These are phyloP conservation scores for Colletotrichum navitas DNA, from an alignment of 2,329 filamentous ascomycete genomes.

Conservation along the genomic window DNA sequence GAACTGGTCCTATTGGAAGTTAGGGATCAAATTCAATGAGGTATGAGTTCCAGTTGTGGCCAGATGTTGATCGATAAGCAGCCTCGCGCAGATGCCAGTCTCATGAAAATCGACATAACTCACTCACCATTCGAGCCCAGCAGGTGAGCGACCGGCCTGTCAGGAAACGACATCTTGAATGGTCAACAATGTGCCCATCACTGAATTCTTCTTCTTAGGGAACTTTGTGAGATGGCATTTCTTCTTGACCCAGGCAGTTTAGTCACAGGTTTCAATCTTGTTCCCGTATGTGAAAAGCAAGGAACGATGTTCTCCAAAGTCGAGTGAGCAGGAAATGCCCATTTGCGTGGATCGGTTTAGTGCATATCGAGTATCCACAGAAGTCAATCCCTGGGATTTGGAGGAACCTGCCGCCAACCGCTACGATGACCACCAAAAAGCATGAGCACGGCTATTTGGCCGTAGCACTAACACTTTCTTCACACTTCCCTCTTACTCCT, in stretches of 20 bases:
- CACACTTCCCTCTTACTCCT: no score
- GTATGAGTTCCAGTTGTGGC: background rate
- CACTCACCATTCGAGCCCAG: slow-evolving; percentile 69
- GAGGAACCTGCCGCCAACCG: no score
- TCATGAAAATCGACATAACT: slow-evolving; percentile 43
- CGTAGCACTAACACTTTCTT: no score
- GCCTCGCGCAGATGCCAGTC: background rate
- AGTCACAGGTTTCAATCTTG: slow-evolving; percentile 5
- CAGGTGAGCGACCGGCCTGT: slow-evolving; percentile 66
- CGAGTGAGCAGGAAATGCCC: background rate
- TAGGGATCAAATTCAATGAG: slow-evolving; percentile 2
- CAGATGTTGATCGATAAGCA: background rate
- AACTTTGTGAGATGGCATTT: slow-evolving; percentile 10
- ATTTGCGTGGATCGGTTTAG: slow-evolving; percentile 26
- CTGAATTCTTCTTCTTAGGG: background rate
- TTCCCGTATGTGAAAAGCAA: background rate
- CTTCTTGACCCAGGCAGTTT: background rate
- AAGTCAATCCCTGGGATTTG: background rate
- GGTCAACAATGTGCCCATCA: slow-evolving; percentile 34
- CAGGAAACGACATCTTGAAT: slow-evolving; percentile 58
- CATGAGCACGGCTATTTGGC: no score
- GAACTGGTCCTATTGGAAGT: slow-evolving; percentile 71
- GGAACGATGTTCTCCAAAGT: slow-evolving; percentile 1
- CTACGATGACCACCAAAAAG: background rate
- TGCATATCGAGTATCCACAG: slow-evolving; percentile 34